Evolutionary conservation across 179 eudicot species (phyloP), one percentile per base, ranked within the genome.

Genomic region (Beta lomatogona): DNA sequence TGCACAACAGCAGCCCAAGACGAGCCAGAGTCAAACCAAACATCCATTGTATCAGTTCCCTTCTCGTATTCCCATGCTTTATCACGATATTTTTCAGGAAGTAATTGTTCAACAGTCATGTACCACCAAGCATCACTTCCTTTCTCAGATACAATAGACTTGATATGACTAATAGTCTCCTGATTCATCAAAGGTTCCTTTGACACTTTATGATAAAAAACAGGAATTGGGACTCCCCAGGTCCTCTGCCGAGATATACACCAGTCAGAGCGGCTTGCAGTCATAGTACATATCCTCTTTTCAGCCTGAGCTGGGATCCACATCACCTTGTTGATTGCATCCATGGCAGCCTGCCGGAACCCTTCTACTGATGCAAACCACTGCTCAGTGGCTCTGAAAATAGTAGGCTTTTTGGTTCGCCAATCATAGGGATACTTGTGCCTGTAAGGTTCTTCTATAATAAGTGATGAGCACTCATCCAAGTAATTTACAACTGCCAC

Each of bases 351-450:
- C 68, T 95, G 76, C 70, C 97, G 89, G 74, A 97, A 95, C 82
- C 99, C 99, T 89, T 97, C 98, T 46, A 97, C 97, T 76, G 98
- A 97, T 65, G 98, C 99, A 89, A 97, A 97, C 99, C 98, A 97
- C 80, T 97, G 99, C 77, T 93, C 99, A 68, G 99, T 97, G 44
- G 99, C 97, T 88, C 98, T 91, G 86, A 97, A 97, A 76, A 97
- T 97, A 44, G 99, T 95, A 50, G 98, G 99, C 83, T 93, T 92
- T 88, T 97, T 97, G 75, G 99, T 93, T 83, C 98, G 89, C 99
- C 99, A 97, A 86, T 97, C 98, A 93, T 97, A 97, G 50, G 99
- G 99, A 82, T 97, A 95, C 87, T 97, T 97, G 89, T 97, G 99
- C 77, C 86, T 91, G 84, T 97, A 95, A 74, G 97, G 94, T 86